phyloP scores from a whole-genome alignment of 2,329 filamentous ascomycete genomes.

The Calonectria crousiana region DNA sequence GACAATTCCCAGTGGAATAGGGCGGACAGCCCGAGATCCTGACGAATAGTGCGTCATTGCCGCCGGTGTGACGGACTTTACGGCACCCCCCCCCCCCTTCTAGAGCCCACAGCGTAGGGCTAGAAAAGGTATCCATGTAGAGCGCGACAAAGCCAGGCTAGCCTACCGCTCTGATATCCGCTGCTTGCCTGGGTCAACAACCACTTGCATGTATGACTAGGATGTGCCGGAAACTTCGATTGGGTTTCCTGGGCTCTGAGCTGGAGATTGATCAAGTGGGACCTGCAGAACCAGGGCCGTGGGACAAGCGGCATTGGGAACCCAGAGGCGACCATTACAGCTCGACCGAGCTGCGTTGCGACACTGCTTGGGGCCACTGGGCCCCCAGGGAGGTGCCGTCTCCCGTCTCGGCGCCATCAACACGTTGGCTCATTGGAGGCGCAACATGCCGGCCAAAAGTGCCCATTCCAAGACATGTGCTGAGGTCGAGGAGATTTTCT shows the following conservation, averaged over 20 bases:
- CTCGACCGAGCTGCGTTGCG: conserved; percentile 13
- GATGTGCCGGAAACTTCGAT: conserved; percentile 9
- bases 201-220: conserved; percentile 19
- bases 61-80: conserved; percentile 15
- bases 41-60: conserved; percentile 22
- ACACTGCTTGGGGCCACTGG: background rate
- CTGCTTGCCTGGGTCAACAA: background rate
- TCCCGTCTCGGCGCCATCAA: conserved; percentile 25
- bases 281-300: conserved; percentile 22
- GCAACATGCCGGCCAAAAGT: background rate
- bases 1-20: conserved; percentile 13
- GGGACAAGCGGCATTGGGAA: conserved; percentile 13
- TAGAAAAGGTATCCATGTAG: conserved; percentile 9
- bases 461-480: conserved; percentile 16
- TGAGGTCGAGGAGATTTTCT: background rate
- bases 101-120: background rate
- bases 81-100: background rate
- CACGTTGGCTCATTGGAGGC: background rate
- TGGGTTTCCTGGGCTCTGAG: conserved; percentile 12
- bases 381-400: conserved; percentile 13
- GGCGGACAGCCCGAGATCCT: conserved; percentile 17
- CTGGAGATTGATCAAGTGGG: conserved; percentile 17
- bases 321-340: background rate
- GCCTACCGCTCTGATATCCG: background rate
- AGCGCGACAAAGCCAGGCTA: background rate